Evolutionary conservation across 441 rosid species (phyloP), one percentile per base, ranked within the genome.

Genomic region (Sinapis alba): DNA sequence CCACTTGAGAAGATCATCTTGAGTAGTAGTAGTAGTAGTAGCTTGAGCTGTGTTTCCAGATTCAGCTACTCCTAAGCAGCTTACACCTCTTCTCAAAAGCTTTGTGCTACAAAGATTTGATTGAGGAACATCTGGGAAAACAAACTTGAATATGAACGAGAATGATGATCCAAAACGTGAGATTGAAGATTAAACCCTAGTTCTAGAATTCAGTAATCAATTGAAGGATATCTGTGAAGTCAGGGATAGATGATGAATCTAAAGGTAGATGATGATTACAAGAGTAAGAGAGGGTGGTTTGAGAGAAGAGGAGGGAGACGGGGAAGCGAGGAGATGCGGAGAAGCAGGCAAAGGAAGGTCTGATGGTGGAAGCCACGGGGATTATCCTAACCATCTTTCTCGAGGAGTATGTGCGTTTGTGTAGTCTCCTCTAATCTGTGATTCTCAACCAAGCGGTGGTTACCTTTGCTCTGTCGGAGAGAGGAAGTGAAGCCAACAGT

Each of bases 311-410:
- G 56, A 57, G 70, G 77, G 72, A 62, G 10, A 77, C 66, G 26
- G 76, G 75, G 65, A 82, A 69, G 43, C 86, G 81, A 53, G 83
- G 75, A 62, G 86, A 41, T 19, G 78, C 2, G 43, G 83, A 78
- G 60, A 86, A 82, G 28, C 83, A 84, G 69, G 84, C 61, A 6
- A 88, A 64, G 8, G 96, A 86, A 60, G 96, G 91, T 66, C 88
- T 82, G 71, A 90, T 72, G 19, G 97, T 84, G 71, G 96, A 87
- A 0, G 94, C 89, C 92, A 92, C 85, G 45, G 94, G 88, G 13
- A 84, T 65, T 67, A 88, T 78, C 89, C 91, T 85, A 75, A 84
- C n/a, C n/a, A n/a, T n/a, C n/a, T n/a, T n/a, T n/a, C n/a, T n/a
- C n/a, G n/a, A n/a, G n/a, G n/a, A n/a, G n/a, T n/a, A n/a, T n/a